Base-by-base conservation (phyloP, 1,284 basidiomycete genomes). In the Rhodotorula sp. region DNA sequence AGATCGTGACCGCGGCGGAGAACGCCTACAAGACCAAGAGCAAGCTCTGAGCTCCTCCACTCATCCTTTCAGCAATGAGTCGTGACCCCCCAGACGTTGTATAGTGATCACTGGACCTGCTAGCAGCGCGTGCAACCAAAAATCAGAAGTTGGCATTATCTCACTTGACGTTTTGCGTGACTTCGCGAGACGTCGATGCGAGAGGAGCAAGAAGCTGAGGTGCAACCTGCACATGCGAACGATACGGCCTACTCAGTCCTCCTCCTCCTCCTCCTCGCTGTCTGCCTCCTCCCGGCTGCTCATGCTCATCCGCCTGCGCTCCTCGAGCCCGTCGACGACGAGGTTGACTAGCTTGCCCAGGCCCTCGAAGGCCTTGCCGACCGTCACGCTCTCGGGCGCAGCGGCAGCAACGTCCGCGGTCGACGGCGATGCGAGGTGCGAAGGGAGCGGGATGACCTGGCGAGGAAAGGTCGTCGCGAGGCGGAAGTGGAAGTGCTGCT, bases 391-490 rank as follows among this genome's bases (percentile, higher is more conserved):
- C 52, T 10, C 9, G 9, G 44, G 4, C 3, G 54, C 34, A 13
- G 34, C 19, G 10, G 19, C 59, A 3, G n/a, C 44, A 19, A 45
- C 50, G 53, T 16, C 44, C 4, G 50, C 23, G 41, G 61, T 54
- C n/a, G 63, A 59, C 3, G 61, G 48, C 14, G 50, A n/a, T 0
- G 61, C 25, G 44, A 66, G 61, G 7, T 45, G 46, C 23, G 64
- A 41, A 9, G 71, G 60, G 61, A 92, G 85, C 79, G 88, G 87
- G 61, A 83, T 54, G 60, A 76, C 44, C 17, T 70, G 82, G 64
- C 90, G 83, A 7, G 91, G 91, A 77, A 90, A 93, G 21, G 89
- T 85, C 7, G 85, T 84, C 34, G 86, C 86, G 52, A 93, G 83
- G 68, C 83, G 85, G 84, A 93, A 93, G 3, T 86, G 87, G 88